Evolutionary conservation across 495 filamentous ascomycete genomes (phyloP), one percentile per base, ranked within the genome.

Genomic region (Chlorociboria aeruginascens): DNA sequence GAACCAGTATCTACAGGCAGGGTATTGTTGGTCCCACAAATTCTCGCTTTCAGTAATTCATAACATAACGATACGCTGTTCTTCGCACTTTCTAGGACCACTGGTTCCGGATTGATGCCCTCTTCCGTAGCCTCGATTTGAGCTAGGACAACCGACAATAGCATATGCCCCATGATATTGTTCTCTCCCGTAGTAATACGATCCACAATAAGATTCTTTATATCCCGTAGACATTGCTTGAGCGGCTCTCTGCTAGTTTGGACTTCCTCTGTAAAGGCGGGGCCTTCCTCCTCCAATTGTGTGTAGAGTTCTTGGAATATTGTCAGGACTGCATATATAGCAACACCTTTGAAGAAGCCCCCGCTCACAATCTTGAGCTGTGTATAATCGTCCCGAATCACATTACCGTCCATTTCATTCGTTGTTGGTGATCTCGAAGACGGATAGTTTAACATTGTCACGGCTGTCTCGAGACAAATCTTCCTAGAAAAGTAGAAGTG

Each of bases 151-250:
- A 73, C 47, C 1, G 49, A 47, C 0, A 60, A 50, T 20, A 79
- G 58, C 28, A 82, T 33, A 39, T 71, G 71, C 0, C 69, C 72
- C 49, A 79, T 81, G 14, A 72, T 61, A 51, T 77, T 80, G 0
- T 69, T 76, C 56, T 79, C 71, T 3, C 77, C 77, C 1, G 61
- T 63, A 32, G 65, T 40, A 3, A 79, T 64, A 31, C 59, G 61
- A 8, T 51, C 48, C 56, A 72, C 55, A 0, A 44, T 31, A 69
- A 69, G 78, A 4, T 42, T 43, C 32, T 64, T 66, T 0, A 69
- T 65, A 25, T 79, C 68, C 0, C 67, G 78, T 46, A 16, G 80
- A 50, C 47, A 79, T 74, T 0, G 60, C 59, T 11, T 74, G 66
- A 0, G 72, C 4, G 20, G 50, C 16, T 56, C 53, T 0, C 63